A percentile compares a stretch with the other conserved stretches of the same genome.
phyloP scores from a whole-genome alignment of 1,284 basidiomycete species.

The Pseudozyma tsukubaensis region DNA sequence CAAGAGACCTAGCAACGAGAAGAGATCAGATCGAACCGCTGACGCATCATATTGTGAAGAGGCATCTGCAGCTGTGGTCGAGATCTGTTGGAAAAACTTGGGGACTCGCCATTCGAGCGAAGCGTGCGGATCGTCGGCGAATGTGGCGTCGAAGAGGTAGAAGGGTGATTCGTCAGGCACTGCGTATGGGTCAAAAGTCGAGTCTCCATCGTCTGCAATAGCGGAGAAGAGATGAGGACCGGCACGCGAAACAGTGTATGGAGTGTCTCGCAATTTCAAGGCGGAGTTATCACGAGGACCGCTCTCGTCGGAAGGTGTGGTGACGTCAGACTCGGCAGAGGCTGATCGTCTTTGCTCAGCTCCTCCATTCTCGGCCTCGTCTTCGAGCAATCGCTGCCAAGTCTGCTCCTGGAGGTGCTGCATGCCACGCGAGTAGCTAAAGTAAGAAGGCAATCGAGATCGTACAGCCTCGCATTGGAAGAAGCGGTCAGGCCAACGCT shows the following conservation, averaged over 20 bases:
- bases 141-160: conserved; percentile 63
- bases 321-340: conserved; percentile 6
- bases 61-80: conserved; percentile 24
- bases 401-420: conserved; percentile 46
- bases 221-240: conserved; percentile 28
- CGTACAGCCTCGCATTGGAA: conserved; percentile 64
- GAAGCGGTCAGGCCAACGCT: conserved; percentile 47
- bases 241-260: conserved; percentile 13
- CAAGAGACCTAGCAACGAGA: conserved; percentile 52
- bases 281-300: conserved; percentile 30
- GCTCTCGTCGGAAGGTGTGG: conserved; percentile 22
- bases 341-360: neutral
- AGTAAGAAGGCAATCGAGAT: conserved; percentile 44
- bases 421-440: conserved; percentile 56
- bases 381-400: conserved; percentile 30
- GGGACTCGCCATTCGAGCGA: conserved; percentile 56
- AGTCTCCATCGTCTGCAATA: conserved; percentile 30
- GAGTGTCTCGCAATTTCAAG: conserved; percentile 22
- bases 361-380: conserved; percentile 10
- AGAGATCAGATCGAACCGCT: conserved; percentile 56
- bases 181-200: conserved; percentile 48
- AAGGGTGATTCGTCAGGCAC: conserved; percentile 65
- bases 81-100: conserved; percentile 51
- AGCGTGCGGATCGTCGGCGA: conserved; percentile 53
- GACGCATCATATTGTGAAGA: conserved; percentile 31